Base-by-base conservation (phyloP, 2,329 filamentous ascomycete genomes). In the Aspergillus hiratsukae region DNA sequence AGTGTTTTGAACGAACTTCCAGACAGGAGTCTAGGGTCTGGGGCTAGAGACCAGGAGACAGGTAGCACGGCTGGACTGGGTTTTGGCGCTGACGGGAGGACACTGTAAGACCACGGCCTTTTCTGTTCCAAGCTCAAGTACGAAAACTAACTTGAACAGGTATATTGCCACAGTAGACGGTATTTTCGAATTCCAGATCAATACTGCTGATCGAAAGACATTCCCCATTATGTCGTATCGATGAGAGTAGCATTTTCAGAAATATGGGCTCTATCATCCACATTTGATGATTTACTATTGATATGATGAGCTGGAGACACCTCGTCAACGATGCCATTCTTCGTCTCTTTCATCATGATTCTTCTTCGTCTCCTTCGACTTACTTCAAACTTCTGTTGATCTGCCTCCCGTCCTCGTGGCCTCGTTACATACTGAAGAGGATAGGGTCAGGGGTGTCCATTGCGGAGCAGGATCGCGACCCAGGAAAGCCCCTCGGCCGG, bases 161-260 rank as follows among this genome's bases (percentile, higher is more conserved):
- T 80, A 76, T 57, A 71, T 78, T 58, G 78, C 73, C n/a, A 78
- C 77, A 5, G 69, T 78, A 49, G 71, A 77, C 58, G 78, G 78
- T 19, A 79, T 80, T 27, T 78, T 78, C 53, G 75, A 80, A 61
- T 78, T 74, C 59, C 70, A 75, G 43, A 60, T 80, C 57, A 78
- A 80, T 58, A 65, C 77, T 45, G 70, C 73, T 41, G 77, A 79
- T 58, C 76, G 78, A 51, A 79, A 78, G 66, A 77, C 72, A 9
- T 79, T 79, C 58, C 77, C 78, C 25, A 66, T 72, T 8, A 70
- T 78, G 48, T 70, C 70, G 43, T 77, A 73, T 58, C 70, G 77
- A 54, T 79, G 61, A 74, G 31, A 25, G 2, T 25, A 23, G 23
- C 11, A 27, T 46, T 17, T 17, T 37, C 31, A 17, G 3, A 37